These are phyloP conservation scores for Rhynchospora pubera DNA, from an alignment of 176 grass and related monocot species.

Conservation along the genomic window DNA sequence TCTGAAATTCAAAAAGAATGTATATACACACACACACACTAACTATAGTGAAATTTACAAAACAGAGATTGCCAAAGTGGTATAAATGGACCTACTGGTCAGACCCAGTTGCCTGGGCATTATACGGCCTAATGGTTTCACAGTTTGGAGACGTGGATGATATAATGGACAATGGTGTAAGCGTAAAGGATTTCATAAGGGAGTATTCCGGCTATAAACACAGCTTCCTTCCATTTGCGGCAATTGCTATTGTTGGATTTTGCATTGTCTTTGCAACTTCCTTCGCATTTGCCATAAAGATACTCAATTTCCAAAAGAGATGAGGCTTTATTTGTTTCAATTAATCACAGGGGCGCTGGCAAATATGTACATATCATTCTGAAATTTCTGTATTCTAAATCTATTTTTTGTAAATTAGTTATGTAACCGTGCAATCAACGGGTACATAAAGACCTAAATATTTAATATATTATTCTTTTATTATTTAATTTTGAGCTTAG, in stretches of 20 bases:
- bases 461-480: too few relatives aligned
- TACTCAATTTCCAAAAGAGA: constrained; percentile 31
- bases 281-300: constrained; percentile 23
- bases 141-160: constrained; percentile 25
- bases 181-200: constrained; percentile 6
- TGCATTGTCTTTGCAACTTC: constrained; percentile 15
- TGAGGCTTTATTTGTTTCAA: background rate
- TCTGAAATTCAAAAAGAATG: too few relatives aligned
- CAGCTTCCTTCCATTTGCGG: constrained; percentile 13
- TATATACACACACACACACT: background rate
- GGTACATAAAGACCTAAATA: too few relatives aligned
- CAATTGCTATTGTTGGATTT: constrained; percentile 10
- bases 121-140: constrained; percentile 21
- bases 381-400: background rate
- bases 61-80: constrained; percentile 25
- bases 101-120: constrained; percentile 18
- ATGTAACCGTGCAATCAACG: too few relatives aligned
- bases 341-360: too few relatives aligned
- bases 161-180: constrained; percentile 7
- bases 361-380: too few relatives aligned
- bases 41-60: constrained; percentile 3
- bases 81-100: constrained; percentile 33
- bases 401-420: too few relatives aligned
- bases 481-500: too few relatives aligned
- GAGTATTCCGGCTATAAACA: constrained; percentile 19